These are phyloP conservation scores for Isoetes taiwanensis DNA, from an alignment of 75 land plant genomes.

Conservation along the genomic window DNA sequence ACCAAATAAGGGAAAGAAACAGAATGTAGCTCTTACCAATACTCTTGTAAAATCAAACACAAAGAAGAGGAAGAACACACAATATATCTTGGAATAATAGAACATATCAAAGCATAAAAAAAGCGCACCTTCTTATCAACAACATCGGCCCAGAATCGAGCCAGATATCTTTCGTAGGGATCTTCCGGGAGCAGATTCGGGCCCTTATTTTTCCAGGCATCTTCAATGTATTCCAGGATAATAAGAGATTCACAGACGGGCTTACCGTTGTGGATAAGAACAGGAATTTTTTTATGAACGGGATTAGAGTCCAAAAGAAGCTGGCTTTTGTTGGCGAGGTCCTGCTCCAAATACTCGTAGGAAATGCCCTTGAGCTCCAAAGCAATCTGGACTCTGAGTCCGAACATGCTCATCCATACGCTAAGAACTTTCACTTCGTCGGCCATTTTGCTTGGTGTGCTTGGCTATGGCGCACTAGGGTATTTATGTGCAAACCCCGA, in stretches of 20 bases:
- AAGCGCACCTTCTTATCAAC: constrained; percentile 17
- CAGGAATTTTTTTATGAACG: constrained; percentile 13
- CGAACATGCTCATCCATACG: constrained; percentile 21
- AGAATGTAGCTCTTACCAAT: background rate
- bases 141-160: constrained; percentile 18
- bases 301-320: constrained; percentile 18
- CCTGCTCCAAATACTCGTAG: constrained; percentile 30
- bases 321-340: constrained; percentile 29
- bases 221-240: constrained; percentile 22
- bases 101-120: too few relatives aligned
- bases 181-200: constrained; percentile 5
- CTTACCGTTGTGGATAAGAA: constrained; percentile 16
- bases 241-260: constrained; percentile 16
- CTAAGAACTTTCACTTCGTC: constrained; percentile 23
- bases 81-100: too few relatives aligned
- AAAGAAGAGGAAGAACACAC: background rate
- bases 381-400: constrained; percentile 28
- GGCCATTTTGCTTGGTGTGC: too few relatives aligned
- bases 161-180: constrained; percentile 11
- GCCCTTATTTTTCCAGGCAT: constrained; percentile 10
- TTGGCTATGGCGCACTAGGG: too few relatives aligned
- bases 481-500: too few relatives aligned
- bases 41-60: background rate
- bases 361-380: constrained; percentile 34
- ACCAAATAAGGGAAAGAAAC: too few relatives aligned